A percentile compares a stretch with the other conserved stretches of the same genome.
phyloP scores from a whole-genome alignment of 192 early-diverging fungal genomes.

The Coemansia asiatica region DNA sequence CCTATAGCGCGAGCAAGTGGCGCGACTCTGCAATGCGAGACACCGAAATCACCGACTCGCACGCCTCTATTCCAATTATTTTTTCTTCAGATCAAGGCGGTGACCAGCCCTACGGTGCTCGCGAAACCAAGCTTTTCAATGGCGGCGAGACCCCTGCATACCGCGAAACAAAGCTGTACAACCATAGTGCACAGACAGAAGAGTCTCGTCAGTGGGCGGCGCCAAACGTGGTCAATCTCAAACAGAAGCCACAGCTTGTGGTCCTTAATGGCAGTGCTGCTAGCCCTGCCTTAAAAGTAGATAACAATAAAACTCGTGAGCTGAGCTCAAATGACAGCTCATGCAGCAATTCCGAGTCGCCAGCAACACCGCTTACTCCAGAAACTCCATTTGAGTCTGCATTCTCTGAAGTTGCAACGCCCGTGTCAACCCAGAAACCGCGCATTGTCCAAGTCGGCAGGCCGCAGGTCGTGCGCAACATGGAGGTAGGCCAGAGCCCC shows the following conservation, averaged over 20 bases:
- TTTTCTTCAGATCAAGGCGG: slow-evolving; percentile 25
- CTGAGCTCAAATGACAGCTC: background rate
- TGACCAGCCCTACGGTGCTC: slow-evolving; percentile 17
- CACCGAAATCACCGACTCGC: slow-evolving; percentile 11
- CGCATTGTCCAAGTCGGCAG: slow-evolving; percentile 38
- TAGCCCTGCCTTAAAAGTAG: slow-evolving; percentile 11
- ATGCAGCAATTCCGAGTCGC: slow-evolving; percentile 3
- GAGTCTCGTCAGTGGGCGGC: slow-evolving; percentile 33
- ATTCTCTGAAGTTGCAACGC: slow-evolving; percentile 16
- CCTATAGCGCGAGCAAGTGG: slow-evolving; percentile 47
- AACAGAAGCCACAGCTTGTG: slow-evolving; percentile 40
- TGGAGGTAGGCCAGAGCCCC: slow-evolving; percentile 7
- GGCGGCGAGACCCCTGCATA: slow-evolving; percentile 10
- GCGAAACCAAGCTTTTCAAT: slow-evolving; percentile 30
- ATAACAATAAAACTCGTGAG: slow-evolving; percentile 11
- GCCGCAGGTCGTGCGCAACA: slow-evolving; percentile 18
- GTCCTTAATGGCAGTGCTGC: slow-evolving; percentile 19
- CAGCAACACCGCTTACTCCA: slow-evolving; percentile 22
- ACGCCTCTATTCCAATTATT: slow-evolving; percentile 43
- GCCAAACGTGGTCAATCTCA: slow-evolving; percentile 38
- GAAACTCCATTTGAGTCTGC: slow-evolving; percentile 19
- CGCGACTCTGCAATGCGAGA: slow-evolving; percentile 25
- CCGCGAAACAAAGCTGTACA: slow-evolving; percentile 40
- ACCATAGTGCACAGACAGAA: slow-evolving; percentile 14
- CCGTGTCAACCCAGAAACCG: slow-evolving; percentile 28